phyloP scores from a whole-genome alignment of 306 rosid species.

The Trifolium pratense region DNA sequence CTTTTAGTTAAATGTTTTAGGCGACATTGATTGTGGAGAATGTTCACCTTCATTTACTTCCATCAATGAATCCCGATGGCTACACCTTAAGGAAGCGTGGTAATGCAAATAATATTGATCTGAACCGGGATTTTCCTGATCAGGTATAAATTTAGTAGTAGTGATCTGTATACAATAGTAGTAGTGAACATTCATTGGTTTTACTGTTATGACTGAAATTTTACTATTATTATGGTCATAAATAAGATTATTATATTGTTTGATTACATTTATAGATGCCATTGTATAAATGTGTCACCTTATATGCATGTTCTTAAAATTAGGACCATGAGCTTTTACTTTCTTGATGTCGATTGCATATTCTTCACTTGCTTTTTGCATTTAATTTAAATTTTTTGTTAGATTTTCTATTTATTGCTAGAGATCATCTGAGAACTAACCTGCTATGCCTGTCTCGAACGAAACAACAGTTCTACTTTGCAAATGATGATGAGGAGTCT shows the following conservation, averaged over 20 bases:
- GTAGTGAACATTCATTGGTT: slow-evolving; percentile 25
- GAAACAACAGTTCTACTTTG: slow-evolving; percentile 62
- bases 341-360: slow-evolving; percentile 4
- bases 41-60: slow-evolving; percentile 95
- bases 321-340: slow-evolving; percentile 10
- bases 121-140: slow-evolving; percentile 95
- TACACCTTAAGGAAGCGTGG: slow-evolving; percentile 74
- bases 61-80: slow-evolving; percentile 97
- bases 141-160: slow-evolving; percentile 60
- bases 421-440: slow-evolving; percentile 29
- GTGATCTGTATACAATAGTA: slow-evolving; percentile 22
- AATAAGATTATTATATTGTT: slow-evolving; percentile 2
- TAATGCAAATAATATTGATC: slow-evolving; percentile 84
- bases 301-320: neutral
- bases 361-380: neutral
- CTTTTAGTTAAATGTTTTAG: slow-evolving; percentile 52
- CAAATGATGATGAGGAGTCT: slow-evolving; percentile 60
- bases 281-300: neutral
- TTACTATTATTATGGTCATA: slow-evolving; percentile 5
- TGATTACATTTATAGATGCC: neutral
- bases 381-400: slow-evolving; percentile 24
- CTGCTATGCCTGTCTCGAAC: slow-evolving; percentile 39
- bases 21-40: slow-evolving; percentile 77
- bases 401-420: slow-evolving; percentile 15
- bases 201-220: slow-evolving; percentile 25